Percentiles rank a stretch among this genome's conserved stretches.
phyloP scores from a whole-genome alignment of 2,329 filamentous ascomycete genomes.

The Aureobasidium sp. region DNA sequence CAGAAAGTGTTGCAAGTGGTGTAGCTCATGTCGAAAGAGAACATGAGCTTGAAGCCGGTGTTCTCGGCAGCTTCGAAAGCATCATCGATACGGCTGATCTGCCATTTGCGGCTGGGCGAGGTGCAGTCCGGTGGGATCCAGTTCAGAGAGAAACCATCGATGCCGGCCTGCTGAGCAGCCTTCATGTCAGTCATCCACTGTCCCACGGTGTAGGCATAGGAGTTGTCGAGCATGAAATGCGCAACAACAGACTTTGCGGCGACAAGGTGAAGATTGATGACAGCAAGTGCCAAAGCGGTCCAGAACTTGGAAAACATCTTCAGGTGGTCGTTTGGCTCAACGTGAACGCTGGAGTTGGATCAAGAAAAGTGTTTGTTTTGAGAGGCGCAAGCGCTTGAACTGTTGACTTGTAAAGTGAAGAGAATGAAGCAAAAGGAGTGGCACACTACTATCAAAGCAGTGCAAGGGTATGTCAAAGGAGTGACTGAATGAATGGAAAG shows the following conservation, averaged over 20 bases:
- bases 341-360: background rate
- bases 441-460: conserved; percentile 11
- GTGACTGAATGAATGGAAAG: conserved; percentile 8
- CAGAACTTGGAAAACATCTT: conserved; percentile 3
- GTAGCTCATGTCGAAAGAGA: conserved; percentile 33
- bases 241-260: conserved; percentile 26
- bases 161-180: conserved; percentile 25
- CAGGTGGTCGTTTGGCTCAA: background rate
- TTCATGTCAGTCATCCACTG: conserved; percentile 28
- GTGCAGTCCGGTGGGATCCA: conserved; percentile 29
- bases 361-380: background rate
- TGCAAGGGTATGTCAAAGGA: background rate
- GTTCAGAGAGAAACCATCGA: conserved; percentile 31
- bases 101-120: conserved; percentile 22
- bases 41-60: conserved; percentile 28
- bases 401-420: background rate
- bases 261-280: conserved; percentile 19
- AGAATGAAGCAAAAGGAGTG: background rate
- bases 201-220: conserved; percentile 25
- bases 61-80: conserved; percentile 26
- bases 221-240: conserved; percentile 29
- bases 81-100: conserved; percentile 27
- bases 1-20: conserved; percentile 26
- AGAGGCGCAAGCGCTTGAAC: background rate
- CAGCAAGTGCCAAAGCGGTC: conserved; percentile 13